Evolutionary conservation across 495 filamentous ascomycete genomes (phyloP).

Genomic region (Penicillium bialowiezense): DNA sequence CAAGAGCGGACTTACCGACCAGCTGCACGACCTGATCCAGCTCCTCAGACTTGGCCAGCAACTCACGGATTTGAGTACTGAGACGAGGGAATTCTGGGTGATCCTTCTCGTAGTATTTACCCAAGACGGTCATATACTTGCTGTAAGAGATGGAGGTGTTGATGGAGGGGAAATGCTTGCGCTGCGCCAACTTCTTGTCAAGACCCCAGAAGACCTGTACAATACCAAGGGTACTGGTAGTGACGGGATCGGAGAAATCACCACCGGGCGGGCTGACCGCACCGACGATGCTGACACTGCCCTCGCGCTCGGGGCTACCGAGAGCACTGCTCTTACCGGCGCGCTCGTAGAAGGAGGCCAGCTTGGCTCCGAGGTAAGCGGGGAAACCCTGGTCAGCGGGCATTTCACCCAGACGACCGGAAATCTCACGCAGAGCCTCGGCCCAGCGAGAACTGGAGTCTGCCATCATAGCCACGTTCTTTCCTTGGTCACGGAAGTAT

Average conservation of each 20-base stretch:
- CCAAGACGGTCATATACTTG: slow-evolving; percentile 87
- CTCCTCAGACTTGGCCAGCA: slow-evolving; percentile 92
- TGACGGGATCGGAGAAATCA: slow-evolving; percentile 99
- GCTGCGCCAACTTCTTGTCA: slow-evolving; percentile 97
- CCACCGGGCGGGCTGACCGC: slow-evolving; percentile 96
- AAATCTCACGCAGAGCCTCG: slow-evolving; percentile 97
- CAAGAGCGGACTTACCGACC: slow-evolving; percentile 93
- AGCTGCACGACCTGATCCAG: slow-evolving; percentile 98
- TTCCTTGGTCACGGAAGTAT: slow-evolving; percentile 98
- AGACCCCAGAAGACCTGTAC: slow-evolving; percentile 99
- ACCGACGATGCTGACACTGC: slow-evolving; percentile 96
- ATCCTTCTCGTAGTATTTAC: slow-evolving; percentile 90
- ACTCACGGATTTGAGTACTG: slow-evolving; percentile 86
- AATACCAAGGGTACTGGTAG: slow-evolving; percentile 89
- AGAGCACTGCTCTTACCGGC: slow-evolving; percentile 82
- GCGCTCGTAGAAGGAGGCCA: slow-evolving; percentile 98
- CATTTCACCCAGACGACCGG: slow-evolving; percentile 98
- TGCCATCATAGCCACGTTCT: slow-evolving; percentile 99
- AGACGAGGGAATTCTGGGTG: slow-evolving; percentile 91
- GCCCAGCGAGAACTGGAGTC: slow-evolving; percentile 99
- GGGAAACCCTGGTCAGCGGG: slow-evolving; percentile 99
- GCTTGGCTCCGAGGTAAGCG: slow-evolving; percentile 92
- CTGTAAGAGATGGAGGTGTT: slow-evolving; percentile 95
- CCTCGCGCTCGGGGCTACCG: slow-evolving; percentile 81
- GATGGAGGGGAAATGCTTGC: slow-evolving; percentile 98